These are phyloP conservation scores for Cucurbita maxima DNA, from an alignment of 306 rosid species.

Conservation along the genomic window DNA sequence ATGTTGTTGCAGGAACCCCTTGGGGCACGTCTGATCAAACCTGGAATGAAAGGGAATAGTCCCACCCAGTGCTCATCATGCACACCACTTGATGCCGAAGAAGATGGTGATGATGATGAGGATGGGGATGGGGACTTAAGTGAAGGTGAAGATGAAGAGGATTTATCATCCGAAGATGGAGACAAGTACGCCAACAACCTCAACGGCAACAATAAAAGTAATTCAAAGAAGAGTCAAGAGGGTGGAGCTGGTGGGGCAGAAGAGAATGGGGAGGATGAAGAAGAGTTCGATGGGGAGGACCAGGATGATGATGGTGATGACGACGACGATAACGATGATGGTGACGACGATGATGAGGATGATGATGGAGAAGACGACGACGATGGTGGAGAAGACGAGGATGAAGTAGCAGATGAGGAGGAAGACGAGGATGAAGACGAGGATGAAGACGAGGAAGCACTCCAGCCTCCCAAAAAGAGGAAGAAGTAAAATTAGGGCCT, in stretches of 20 bases:
- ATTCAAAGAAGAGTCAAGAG: constrained; percentile 53
- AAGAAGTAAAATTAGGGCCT: constrained; percentile 35
- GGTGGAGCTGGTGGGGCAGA: constrained; percentile 54
- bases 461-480: constrained; percentile 95
- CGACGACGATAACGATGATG: constrained; percentile 18
- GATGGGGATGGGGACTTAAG: constrained; percentile 47
- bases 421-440: constrained; percentile 39
- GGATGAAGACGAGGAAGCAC: constrained; percentile 68
- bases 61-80: constrained; percentile 18
- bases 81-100: constrained; percentile 46
- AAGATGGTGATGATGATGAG: constrained; percentile 35
- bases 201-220: constrained; percentile 37
- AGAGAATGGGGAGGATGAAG: constrained; percentile 50
- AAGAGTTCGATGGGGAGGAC: constrained; percentile 25
- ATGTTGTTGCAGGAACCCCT: constrained; percentile 33
- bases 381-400: constrained; percentile 34
- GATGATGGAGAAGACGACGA: constrained; percentile 23
- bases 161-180: constrained; percentile 67
- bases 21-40: constrained; percentile 11
- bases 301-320: constrained; percentile 25
- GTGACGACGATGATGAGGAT: constrained; percentile 16
- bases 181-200: constrained; percentile 43
- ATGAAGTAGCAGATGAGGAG: constrained; percentile 32
- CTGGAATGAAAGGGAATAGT: constrained; percentile 21
- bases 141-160: constrained; percentile 66